Conservation (phyloP, 768 basidiomycete genomes). For the Punctularia strigosozonata region DNA sequence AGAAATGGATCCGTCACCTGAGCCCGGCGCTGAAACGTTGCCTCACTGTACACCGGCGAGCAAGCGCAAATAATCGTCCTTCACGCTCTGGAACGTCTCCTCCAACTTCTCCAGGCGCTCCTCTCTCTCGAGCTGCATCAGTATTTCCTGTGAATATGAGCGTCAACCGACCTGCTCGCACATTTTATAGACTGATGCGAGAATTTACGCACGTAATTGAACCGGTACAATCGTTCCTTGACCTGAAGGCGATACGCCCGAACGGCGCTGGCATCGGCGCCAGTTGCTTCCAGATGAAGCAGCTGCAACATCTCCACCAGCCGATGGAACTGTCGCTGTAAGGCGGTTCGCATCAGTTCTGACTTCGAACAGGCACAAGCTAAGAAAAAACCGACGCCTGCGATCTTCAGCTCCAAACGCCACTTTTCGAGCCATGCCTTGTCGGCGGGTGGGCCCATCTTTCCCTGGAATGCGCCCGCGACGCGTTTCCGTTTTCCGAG, state of each 20-base stretch:
- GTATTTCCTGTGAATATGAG: conserved; percentile 53
- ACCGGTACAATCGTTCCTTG: conserved; percentile 89
- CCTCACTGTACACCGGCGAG: conserved; percentile 34
- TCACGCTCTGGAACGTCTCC: conserved; percentile 84
- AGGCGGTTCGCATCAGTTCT: not conserved
- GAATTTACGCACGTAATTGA: conserved; percentile 76
- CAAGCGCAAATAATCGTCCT: conserved; percentile 77
- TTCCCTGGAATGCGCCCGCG: conserved; percentile 29
- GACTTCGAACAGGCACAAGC: not conserved
- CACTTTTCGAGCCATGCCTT: conserved; percentile 70
- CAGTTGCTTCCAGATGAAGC: conserved; percentile 54
- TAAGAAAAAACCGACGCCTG: conserved; percentile 42
- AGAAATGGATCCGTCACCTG: too few species aligned
- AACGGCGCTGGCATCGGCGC: conserved; percentile 37
- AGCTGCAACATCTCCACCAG: conserved; percentile 87
- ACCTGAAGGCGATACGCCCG: conserved; percentile 79
- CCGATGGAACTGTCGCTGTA: conserved; percentile 86
- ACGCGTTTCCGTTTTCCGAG: conserved; percentile 27
- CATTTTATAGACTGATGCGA: not conserved
- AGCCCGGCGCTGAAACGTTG: not conserved
- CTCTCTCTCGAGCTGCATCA: conserved; percentile 77
- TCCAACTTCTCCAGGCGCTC: conserved; percentile 84
- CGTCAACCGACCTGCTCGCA: too few species aligned
- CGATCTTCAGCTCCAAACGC: conserved; percentile 80
- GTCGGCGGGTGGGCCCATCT: conserved; percentile 68